Evolutionary conservation across 2,329 filamentous ascomycete genomes (phyloP).

Genomic region (Amesomyces nigricolor): DNA sequence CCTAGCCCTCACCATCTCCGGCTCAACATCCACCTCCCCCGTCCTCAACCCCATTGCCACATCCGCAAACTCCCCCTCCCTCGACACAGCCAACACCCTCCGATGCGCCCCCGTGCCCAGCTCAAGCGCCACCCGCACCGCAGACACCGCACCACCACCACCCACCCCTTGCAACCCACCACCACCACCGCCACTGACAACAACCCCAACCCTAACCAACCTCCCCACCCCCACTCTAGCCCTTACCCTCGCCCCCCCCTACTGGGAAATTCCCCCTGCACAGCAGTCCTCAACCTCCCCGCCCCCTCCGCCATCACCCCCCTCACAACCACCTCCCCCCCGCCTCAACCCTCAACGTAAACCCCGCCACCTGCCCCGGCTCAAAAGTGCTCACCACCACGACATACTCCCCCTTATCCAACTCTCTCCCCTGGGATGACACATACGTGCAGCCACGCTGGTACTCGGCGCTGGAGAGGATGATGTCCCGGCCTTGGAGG

Average conservation of each 20-base stretch:
- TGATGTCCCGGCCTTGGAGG: conserved; percentile 69
- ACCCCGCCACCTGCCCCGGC: conserved; percentile 66
- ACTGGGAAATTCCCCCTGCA: conserved; percentile 37
- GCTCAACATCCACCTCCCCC: conserved; percentile 68
- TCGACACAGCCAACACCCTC: conserved; percentile 57
- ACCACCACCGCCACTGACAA: conserved; percentile 35
- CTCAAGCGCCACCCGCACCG: conserved; percentile 67
- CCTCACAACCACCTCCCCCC: conserved; percentile 49
- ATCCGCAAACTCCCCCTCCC: conserved; percentile 71
- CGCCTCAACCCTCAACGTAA: conserved; percentile 69
- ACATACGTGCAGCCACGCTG: conserved; percentile 71
- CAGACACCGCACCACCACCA: conserved; percentile 20
- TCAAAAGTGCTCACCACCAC: conserved; percentile 90
- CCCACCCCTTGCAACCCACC: background rate
- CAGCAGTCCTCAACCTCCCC: conserved; percentile 60
- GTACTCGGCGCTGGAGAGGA: conserved; percentile 84
- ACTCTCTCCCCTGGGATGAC: conserved; percentile 37
- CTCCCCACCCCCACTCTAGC: conserved; percentile 37
- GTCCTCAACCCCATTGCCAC: conserved; percentile 60
- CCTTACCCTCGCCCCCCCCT: conserved; percentile 34
- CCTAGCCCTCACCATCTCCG: conserved; percentile 44
- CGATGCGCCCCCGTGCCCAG: conserved; percentile 66
- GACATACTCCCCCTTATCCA: conserved; percentile 74
- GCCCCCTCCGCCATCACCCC: conserved; percentile 68
- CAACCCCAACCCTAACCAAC: conserved; percentile 52